A percentile compares a stretch with the other conserved stretches of the same genome.
phyloP scores from a whole-genome alignment of 148 eudicot species.

The Persicaria maculosa region DNA sequence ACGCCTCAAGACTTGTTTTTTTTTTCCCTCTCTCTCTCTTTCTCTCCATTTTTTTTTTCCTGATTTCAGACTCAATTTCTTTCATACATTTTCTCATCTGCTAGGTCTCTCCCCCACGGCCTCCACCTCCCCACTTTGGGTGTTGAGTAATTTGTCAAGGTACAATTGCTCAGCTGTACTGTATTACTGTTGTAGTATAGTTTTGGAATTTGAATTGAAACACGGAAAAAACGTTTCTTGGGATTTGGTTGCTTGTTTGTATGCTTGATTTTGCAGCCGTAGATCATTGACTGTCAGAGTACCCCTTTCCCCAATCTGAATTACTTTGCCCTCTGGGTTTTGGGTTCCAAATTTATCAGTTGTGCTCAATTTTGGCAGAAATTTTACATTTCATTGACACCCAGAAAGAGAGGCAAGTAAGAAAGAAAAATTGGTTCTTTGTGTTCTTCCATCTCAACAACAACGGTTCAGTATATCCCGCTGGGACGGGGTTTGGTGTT shows the following conservation, averaged over 20 bases:
- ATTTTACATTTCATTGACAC: background rate
- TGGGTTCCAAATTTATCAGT: background rate
- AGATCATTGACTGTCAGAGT: background rate
- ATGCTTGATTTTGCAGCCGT: background rate
- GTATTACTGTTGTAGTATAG: background rate
- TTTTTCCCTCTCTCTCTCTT: background rate
- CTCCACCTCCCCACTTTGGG: background rate
- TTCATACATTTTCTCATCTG: background rate
- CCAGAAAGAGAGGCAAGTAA: background rate
- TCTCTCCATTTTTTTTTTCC: background rate
- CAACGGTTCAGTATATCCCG: too few relatives aligned
- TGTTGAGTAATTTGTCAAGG: background rate
- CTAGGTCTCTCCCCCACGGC: background rate
- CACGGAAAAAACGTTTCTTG: background rate
- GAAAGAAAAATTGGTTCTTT: too few relatives aligned
- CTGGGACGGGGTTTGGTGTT: too few relatives aligned
- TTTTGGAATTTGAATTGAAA: background rate
- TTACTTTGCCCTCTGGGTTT: background rate
- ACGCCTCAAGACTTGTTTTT: background rate
- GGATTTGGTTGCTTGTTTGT: background rate
- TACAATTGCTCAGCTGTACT: background rate
- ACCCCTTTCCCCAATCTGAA: background rate
- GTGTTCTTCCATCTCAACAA: too few relatives aligned
- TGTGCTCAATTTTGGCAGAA: background rate
- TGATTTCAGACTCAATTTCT: background rate